These are phyloP conservation scores for Peronospora farinosa DNA, from an alignment of 352 stramenopile genomes.

Conservation along the genomic window DNA sequence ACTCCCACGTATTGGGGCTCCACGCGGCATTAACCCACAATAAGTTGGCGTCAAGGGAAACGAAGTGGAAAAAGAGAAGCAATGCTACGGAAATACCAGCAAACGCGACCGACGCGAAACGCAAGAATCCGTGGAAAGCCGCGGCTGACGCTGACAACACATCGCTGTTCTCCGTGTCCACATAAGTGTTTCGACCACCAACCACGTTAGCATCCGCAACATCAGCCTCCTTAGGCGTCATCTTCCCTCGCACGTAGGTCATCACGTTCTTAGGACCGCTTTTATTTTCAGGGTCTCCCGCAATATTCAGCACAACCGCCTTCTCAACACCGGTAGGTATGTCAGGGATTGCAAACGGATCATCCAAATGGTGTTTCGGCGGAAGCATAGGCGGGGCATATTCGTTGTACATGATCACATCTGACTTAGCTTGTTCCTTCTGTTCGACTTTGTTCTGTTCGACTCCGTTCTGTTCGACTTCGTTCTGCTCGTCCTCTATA, in stretches of 20 bases:
- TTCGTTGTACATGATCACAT: slow-evolving; percentile 48
- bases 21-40: slow-evolving; percentile 41
- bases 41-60: slow-evolving; percentile 42
- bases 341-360: slow-evolving; percentile 54
- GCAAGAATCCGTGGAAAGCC: slow-evolving; percentile 52
- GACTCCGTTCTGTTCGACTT: too few relatives aligned
- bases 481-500: slow-evolving; percentile 10
- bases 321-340: slow-evolving; percentile 26
- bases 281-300: slow-evolving; percentile 13
- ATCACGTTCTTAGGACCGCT: slow-evolving; percentile 29
- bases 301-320: slow-evolving; percentile 47
- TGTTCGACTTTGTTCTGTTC: slow-evolving; percentile 24
- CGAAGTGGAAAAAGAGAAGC: slow-evolving; percentile 54
- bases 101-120: slow-evolving; percentile 48
- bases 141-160: slow-evolving; percentile 41
- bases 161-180: slow-evolving; percentile 39
- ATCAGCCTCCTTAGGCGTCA: background rate
- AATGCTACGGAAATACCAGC: slow-evolving; percentile 59
- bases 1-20: slow-evolving; percentile 76
- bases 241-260: slow-evolving; percentile 35
- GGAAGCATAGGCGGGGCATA: slow-evolving; percentile 24
- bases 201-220: slow-evolving; percentile 41
- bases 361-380: slow-evolving; percentile 23
- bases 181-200: slow-evolving; percentile 44
- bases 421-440: slow-evolving; percentile 35